Evolutionary conservation across 2,329 filamentous ascomycete genomes (phyloP).

Genomic region (Nakataea oryzae): DNA sequence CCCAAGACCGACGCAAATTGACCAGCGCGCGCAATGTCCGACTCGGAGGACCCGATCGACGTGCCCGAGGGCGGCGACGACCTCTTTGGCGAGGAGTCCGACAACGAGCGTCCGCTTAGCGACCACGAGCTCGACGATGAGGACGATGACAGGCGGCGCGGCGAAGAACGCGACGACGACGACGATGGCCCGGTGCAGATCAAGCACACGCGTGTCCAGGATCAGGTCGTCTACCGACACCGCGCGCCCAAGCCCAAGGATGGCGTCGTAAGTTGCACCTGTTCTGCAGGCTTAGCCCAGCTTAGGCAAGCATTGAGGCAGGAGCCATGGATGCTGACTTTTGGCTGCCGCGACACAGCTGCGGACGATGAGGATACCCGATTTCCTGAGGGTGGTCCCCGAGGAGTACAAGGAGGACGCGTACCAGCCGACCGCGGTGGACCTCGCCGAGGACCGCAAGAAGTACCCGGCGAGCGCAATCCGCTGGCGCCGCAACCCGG

Average conservation of each 20-base stretch:
- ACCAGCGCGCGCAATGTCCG: slow-evolving; percentile 30
- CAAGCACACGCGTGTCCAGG: slow-evolving; percentile 48
- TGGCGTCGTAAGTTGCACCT: slow-evolving; percentile 49
- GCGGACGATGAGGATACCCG: slow-evolving; percentile 60
- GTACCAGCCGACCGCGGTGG: slow-evolving; percentile 50
- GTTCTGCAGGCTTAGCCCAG: background rate
- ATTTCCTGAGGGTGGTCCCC: slow-evolving; percentile 61
- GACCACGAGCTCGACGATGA: slow-evolving; percentile 51
- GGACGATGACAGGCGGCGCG: slow-evolving; percentile 22
- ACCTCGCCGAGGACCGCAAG: slow-evolving; percentile 41
- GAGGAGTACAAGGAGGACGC: slow-evolving; percentile 54
- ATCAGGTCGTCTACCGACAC: slow-evolving; percentile 57
- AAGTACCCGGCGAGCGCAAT: slow-evolving; percentile 53
- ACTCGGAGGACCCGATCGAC: slow-evolving; percentile 40
- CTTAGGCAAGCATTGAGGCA: background rate
- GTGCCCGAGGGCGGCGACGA: slow-evolving; percentile 42
- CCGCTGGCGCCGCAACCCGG: slow-evolving; percentile 57
- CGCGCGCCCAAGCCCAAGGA: slow-evolving; percentile 60
- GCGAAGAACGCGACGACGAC: slow-evolving; percentile 34
- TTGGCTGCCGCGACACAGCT: slow-evolving; percentile 32
- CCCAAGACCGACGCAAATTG: background rate
- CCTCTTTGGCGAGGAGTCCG: slow-evolving; percentile 50
- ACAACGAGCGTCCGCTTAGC: slow-evolving; percentile 50
- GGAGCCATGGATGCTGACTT: slow-evolving; percentile 6
- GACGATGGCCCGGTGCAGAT: slow-evolving; percentile 27